Conservation (phyloP, 345 rosid species). For the Bruguiera sexangula region DNA sequence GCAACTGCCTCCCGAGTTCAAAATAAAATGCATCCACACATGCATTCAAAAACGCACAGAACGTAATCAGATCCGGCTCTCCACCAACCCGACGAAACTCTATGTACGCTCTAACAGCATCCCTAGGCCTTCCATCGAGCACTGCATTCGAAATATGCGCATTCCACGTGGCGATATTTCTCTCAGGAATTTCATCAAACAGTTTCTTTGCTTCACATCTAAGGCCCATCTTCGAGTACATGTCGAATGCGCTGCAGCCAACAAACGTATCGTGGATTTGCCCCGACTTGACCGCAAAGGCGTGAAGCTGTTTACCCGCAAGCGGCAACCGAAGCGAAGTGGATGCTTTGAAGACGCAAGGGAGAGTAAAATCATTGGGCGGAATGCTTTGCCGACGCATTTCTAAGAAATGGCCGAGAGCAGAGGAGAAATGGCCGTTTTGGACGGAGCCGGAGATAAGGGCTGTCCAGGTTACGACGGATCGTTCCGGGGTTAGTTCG, state of each 20-base stretch:
- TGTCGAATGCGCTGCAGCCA: slow-evolving; percentile 77
- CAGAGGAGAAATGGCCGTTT: slow-evolving; percentile 55
- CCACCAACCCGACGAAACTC: slow-evolving; percentile 54
- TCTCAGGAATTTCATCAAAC: slow-evolving; percentile 82
- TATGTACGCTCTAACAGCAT: slow-evolving; percentile 50
- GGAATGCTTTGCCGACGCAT: slow-evolving; percentile 54
- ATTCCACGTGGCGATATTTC: slow-evolving; percentile 66
- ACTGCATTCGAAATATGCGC: slow-evolving; percentile 70
- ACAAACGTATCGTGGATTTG: slow-evolving; percentile 53
- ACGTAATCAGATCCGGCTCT: slow-evolving; percentile 62
- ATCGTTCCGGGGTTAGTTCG: slow-evolving; percentile 50
- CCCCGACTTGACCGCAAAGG: slow-evolving; percentile 56
- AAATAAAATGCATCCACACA: slow-evolving; percentile 51
- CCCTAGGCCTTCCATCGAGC: slow-evolving; percentile 40
- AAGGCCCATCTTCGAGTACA: slow-evolving; percentile 59
- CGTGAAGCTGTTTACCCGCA: slow-evolving; percentile 58
- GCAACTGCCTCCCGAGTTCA: slow-evolving; percentile 62
- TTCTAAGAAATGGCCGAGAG: slow-evolving; percentile 42
- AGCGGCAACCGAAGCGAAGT: slow-evolving; percentile 40
- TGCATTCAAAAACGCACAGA: slow-evolving; percentile 64
- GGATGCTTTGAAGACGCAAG: slow-evolving; percentile 76
- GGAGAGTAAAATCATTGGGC: slow-evolving; percentile 81
- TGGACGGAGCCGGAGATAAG: slow-evolving; percentile 67
- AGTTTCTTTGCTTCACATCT: slow-evolving; percentile 50
- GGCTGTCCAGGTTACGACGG: slow-evolving; percentile 79